phyloP scores from a whole-genome alignment of 1,139 yeast genomes.

The Yamadazyma songkhlaensis region DNA sequence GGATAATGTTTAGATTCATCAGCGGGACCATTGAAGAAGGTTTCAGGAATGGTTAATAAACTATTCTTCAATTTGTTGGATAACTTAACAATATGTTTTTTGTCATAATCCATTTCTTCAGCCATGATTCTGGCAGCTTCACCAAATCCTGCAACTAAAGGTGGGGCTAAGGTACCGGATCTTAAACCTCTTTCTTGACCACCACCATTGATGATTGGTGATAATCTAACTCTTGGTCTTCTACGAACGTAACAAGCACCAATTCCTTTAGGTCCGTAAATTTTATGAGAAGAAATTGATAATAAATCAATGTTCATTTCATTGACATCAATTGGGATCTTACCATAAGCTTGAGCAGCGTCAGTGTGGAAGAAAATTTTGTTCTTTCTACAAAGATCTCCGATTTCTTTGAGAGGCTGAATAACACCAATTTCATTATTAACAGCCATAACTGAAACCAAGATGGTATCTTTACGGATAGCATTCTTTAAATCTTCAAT shows the following conservation, averaged over 20 bases:
- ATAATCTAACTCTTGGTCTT: slow-evolving; percentile 97
- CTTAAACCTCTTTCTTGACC: slow-evolving; percentile 99
- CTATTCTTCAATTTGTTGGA: slow-evolving; percentile 73
- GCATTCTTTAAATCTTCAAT: slow-evolving; percentile 76
- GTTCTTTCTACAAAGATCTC: slow-evolving; percentile 76
- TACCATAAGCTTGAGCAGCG: slow-evolving; percentile 97
- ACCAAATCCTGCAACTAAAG: slow-evolving; percentile 93
- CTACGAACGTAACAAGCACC: slow-evolving; percentile 96
- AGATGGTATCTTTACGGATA: slow-evolving; percentile 85
- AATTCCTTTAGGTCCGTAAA: slow-evolving; percentile 97
- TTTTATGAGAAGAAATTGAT: slow-evolving; percentile 93
- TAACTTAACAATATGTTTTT: slow-evolving; percentile 62
- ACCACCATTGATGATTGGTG: slow-evolving; percentile 95
- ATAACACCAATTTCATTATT: slow-evolving; percentile 97
- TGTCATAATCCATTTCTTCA: slow-evolving; percentile 73
- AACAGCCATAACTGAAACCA: slow-evolving; percentile 96
- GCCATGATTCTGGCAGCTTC: slow-evolving; percentile 89
- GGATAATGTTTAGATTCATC: slow-evolving; percentile 62
- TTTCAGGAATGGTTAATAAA: slow-evolving; percentile 78
- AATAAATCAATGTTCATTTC: slow-evolving; percentile 88
- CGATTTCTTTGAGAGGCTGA: slow-evolving; percentile 95
- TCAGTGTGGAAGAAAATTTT: slow-evolving; percentile 98
- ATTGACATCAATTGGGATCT: slow-evolving; percentile 88
- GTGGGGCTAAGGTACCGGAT: slow-evolving; percentile 96
- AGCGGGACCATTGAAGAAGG: slow-evolving; percentile 81